phyloP scores from a whole-genome alignment of 306 rosid genomes.

The Senna tora region DNA sequence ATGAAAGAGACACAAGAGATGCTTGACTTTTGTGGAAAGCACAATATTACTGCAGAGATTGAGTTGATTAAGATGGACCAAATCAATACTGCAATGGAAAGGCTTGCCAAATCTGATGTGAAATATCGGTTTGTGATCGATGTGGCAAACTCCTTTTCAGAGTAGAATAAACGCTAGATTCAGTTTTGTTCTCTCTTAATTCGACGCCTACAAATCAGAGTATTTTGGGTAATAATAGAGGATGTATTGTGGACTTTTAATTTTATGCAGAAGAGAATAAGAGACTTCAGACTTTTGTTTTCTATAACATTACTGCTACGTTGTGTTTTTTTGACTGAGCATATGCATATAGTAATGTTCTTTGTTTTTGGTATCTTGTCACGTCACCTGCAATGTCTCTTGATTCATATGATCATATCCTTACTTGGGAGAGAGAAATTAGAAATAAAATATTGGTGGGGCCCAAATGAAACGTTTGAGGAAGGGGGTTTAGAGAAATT shows the following conservation, averaged over 20 bases:
- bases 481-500: no score
- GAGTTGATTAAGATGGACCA: constrained; percentile 71
- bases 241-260: background rate
- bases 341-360: no score
- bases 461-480: background rate
- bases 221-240: background rate
- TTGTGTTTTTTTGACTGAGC: background rate
- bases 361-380: no score
- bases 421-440: background rate
- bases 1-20: constrained; percentile 93
- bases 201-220: background rate
- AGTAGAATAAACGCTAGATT: constrained; percentile 19
- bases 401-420: no score
- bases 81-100: constrained; percentile 76
- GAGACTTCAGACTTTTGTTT: background rate
- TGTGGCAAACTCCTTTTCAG: constrained; percentile 63
- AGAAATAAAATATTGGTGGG: background rate
- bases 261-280: background rate
- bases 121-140: constrained; percentile 86
- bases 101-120: constrained; percentile 87
- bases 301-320: background rate
- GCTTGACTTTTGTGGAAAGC: constrained; percentile 84
- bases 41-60: constrained; percentile 70
- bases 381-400: background rate
- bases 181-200: background rate